phyloP scores from a whole-genome alignment of 352 stramenopile species.

The Thraustochytrium striatum region DNA sequence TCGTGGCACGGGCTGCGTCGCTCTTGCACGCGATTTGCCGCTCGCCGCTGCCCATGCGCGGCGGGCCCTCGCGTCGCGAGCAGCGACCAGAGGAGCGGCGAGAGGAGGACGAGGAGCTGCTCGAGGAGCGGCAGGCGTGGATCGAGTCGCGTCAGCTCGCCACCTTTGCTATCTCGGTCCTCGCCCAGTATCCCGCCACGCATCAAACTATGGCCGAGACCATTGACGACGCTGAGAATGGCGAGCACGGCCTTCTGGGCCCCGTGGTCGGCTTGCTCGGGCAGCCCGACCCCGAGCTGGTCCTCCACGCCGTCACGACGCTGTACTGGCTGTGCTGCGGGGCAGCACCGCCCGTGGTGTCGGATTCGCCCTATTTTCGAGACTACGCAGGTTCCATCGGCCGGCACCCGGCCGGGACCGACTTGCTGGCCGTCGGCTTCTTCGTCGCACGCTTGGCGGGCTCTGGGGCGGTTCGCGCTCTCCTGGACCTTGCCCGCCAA shows the following conservation, averaged over 20 bases:
- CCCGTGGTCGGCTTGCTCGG: too few relatives aligned
- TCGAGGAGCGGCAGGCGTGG: background rate
- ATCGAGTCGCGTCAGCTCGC: conserved; percentile 17
- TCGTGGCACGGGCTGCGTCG: background rate
- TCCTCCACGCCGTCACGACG: background rate
- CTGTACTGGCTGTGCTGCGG: conserved; percentile 16
- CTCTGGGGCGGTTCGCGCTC: background rate
- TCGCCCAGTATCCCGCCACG: conserved; percentile 19
- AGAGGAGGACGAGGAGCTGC: background rate
- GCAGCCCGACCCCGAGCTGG: background rate
- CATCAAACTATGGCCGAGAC: conserved; percentile 25
- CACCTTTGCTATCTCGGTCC: conserved; percentile 7
- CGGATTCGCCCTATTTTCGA: background rate
- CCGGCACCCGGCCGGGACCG: background rate
- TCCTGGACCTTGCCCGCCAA: background rate
- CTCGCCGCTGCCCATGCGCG: background rate
- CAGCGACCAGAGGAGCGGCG: background rate
- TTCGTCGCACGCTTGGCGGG: background rate
- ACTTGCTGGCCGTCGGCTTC: background rate
- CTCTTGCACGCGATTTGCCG: conserved; percentile 19
- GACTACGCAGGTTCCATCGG: background rate
- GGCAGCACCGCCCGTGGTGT: background rate
- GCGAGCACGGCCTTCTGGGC: background rate
- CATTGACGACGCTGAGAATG: background rate
- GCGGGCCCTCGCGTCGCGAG: background rate